A percentile compares a stretch with the other conserved stretches of the same genome.
Evolutionary conservation across 257 asterid genomes (phyloP).

Genomic region (Jaltomata sinuosa): DNA sequence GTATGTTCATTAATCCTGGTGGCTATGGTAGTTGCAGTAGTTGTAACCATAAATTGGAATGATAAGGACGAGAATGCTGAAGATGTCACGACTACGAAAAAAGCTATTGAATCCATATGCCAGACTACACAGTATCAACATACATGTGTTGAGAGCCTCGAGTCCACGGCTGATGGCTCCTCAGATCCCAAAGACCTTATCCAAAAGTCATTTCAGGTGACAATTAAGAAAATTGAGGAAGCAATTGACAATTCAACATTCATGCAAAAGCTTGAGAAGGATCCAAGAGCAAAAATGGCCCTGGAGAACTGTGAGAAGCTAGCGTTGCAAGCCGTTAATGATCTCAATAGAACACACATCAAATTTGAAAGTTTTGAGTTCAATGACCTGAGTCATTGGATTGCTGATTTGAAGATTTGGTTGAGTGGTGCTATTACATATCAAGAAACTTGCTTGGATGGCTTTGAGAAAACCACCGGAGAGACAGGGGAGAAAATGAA

Average conservation of each 20-base stretch:
- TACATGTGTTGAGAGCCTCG: constrained; percentile 42
- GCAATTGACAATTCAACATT: constrained; percentile 37
- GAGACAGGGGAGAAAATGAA: constrained; percentile 56
- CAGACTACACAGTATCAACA: constrained; percentile 54
- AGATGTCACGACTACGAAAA: constrained; percentile 17
- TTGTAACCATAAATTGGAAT: constrained; percentile 2
- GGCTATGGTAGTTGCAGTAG: constrained; percentile 48
- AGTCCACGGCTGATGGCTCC: constrained; percentile 21
- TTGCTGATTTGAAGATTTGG: constrained; percentile 63
- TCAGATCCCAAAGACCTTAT: constrained; percentile 66
- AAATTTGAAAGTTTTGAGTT: constrained; percentile 44
- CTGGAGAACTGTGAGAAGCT: constrained; percentile 49
- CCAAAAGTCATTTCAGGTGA: constrained; percentile 33
- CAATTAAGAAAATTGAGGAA: constrained; percentile 21
- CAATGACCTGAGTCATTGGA: constrained; percentile 25
- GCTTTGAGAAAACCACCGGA: constrained; percentile 39
- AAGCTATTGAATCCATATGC: constrained; percentile 57
- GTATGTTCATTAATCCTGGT: constrained; percentile 40
- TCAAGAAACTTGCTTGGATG: constrained; percentile 80
- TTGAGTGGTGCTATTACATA: constrained; percentile 73
- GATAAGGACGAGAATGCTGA: not conserved
- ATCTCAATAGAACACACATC: constrained; percentile 37
- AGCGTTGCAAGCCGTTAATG: constrained; percentile 33
- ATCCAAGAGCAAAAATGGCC: constrained; percentile 42
- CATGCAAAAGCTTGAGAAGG: constrained; percentile 21